Conservation (phyloP, 495 filamentous ascomycete species). For the Clohesyomyces aquaticus region DNA sequence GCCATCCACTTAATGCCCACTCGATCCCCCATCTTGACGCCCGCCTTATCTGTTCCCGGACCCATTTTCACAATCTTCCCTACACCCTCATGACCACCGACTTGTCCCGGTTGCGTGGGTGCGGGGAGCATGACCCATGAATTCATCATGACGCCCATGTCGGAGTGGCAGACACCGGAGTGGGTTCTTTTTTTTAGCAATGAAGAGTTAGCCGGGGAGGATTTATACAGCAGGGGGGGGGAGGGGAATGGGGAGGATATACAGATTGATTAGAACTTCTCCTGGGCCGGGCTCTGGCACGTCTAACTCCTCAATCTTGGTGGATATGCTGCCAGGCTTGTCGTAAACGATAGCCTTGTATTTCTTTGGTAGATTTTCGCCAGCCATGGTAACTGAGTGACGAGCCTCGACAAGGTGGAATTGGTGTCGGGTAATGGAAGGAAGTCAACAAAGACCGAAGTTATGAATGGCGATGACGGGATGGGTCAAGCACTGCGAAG, state of each 20-base stretch:
- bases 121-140: slow-evolving; percentile 59
- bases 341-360: slow-evolving; percentile 73
- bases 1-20: slow-evolving; percentile 56
- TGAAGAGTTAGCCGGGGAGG: background rate
- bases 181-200: slow-evolving; percentile 55
- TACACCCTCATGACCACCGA: slow-evolving; percentile 59
- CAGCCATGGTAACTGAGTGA: slow-evolving; percentile 37
- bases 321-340: slow-evolving; percentile 69
- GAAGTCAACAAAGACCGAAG: too few species aligned
- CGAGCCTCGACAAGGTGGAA: background rate
- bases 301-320: slow-evolving; percentile 66
- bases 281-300: slow-evolving; percentile 67
- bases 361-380: slow-evolving; percentile 59
- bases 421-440: background rate
- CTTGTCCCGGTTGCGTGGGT: slow-evolving; percentile 66
- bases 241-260: slow-evolving; percentile 30
- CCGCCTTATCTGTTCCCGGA: slow-evolving; percentile 53
- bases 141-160: slow-evolving; percentile 66
- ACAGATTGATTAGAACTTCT: slow-evolving; percentile 70
- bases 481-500: too few species aligned
- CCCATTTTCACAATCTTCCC: slow-evolving; percentile 60
- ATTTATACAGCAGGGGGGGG: background rate
- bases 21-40: slow-evolving; percentile 64
- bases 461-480: too few species aligned
- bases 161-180: slow-evolving; percentile 72